These are phyloP conservation scores for Flaveria linearis DNA, from an alignment of 129 eudicot species.

Conservation along the genomic window DNA sequence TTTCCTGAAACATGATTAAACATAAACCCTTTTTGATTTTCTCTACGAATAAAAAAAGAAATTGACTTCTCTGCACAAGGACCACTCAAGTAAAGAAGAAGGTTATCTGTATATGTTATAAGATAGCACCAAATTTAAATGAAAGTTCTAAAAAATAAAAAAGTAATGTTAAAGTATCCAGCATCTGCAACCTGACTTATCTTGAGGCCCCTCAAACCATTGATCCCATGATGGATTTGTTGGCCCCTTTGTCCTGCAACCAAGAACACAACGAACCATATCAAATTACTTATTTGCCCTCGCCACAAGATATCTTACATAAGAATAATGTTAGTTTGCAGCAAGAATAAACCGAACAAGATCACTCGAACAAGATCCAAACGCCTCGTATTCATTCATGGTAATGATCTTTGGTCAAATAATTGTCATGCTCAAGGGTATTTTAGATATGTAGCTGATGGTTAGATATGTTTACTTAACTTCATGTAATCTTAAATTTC, in stretches of 20 bases:
- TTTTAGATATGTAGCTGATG: conserved; percentile 14
- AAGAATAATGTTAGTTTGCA: neutral
- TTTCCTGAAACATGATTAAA: neutral
- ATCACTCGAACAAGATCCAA: conserved; percentile 5
- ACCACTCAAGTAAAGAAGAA: conserved; percentile 22
- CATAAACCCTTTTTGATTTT: conserved; percentile 7
- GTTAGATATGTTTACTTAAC: neutral
- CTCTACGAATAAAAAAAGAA: conserved; percentile 28
- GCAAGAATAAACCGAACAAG: neutral
- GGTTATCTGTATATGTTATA: conserved; percentile 29
- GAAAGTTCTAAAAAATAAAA: neutral
- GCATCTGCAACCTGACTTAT: conserved; percentile 73
- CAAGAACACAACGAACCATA: conserved; percentile 1
- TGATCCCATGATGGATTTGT: conserved; percentile 81
- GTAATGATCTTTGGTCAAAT: conserved; percentile 2
- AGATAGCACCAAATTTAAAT: neutral
- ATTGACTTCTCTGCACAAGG: conserved; percentile 30
- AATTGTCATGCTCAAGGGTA: conserved; percentile 9
- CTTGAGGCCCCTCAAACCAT: conserved; percentile 93
- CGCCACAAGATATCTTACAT: too few relatives aligned
- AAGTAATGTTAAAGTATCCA: conserved; percentile 54
- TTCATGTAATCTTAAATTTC: neutral
- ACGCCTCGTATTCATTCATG: neutral
- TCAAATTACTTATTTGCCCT: conserved; percentile 13
- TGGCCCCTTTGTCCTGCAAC: conserved; percentile 75